Evolutionary conservation across 495 filamentous ascomycete species (phyloP).

Genomic region (Aspergillus diversus): DNA sequence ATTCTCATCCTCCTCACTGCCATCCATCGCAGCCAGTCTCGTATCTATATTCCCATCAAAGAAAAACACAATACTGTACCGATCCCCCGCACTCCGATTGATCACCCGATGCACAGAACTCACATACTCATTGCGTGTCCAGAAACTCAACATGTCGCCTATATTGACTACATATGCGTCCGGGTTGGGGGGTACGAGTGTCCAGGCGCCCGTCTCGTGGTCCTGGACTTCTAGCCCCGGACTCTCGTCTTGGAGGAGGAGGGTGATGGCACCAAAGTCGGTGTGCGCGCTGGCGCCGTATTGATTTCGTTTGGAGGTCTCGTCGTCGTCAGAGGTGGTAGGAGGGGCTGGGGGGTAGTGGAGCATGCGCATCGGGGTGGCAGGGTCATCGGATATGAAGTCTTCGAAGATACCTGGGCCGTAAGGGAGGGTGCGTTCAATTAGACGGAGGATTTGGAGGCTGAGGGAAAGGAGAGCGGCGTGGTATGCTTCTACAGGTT

Average conservation of each 20-base stretch:
- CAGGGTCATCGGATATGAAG: constrained; percentile 28
- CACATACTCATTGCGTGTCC: constrained; percentile 35
- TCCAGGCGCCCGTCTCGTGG: constrained; percentile 30
- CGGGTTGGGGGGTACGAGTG: constrained; percentile 30
- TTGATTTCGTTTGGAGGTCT: constrained; percentile 20
- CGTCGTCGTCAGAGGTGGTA: background rate
- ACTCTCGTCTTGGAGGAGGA: constrained; percentile 39
- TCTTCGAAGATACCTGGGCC: constrained; percentile 34
- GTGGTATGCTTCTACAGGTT: constrained; percentile 29
- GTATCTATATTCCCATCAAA: constrained; percentile 9
- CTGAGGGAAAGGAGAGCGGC: background rate
- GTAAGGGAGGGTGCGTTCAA: constrained; percentile 30
- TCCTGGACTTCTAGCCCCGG: constrained; percentile 39
- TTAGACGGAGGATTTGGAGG: constrained; percentile 21
- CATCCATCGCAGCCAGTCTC: constrained; percentile 2
- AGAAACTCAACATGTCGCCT: constrained; percentile 36
- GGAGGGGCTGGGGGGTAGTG: constrained; percentile 36
- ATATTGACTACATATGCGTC: constrained; percentile 42
- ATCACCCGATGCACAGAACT: constrained; percentile 42
- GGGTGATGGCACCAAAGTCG: constrained; percentile 43
- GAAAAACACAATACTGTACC: constrained; percentile 42
- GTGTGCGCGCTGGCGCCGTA: constrained; percentile 40
- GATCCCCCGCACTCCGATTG: constrained; percentile 35
- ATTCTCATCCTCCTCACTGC: background rate
- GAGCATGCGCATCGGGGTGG: constrained; percentile 33